phyloP scores from a whole-genome alignment of 495 filamentous ascomycete species.

The Podospora anserina region DNA sequence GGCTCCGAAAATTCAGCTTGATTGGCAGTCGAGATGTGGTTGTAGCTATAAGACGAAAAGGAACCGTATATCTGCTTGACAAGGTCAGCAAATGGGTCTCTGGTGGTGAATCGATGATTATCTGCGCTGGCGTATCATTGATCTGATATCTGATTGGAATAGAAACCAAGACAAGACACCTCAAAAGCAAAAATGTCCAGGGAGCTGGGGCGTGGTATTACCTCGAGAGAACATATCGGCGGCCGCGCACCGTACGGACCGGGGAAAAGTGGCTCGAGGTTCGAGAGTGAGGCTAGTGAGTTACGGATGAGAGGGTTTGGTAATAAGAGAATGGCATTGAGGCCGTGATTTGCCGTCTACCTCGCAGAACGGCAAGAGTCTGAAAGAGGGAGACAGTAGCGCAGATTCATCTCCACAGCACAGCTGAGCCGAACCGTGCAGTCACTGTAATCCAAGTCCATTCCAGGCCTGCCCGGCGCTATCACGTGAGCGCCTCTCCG shows the following conservation, averaged over 20 bases:
- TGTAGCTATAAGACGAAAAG: slow-evolving; percentile 17
- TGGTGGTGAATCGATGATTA: background rate
- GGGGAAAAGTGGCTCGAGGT: background rate
- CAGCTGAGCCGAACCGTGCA: slow-evolving; percentile 12
- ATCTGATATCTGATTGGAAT: background rate
- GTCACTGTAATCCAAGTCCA: slow-evolving; percentile 13
- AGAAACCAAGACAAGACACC: background rate
- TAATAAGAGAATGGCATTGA: background rate
- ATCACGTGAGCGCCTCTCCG: slow-evolving; percentile 19
- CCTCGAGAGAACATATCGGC: slow-evolving; percentile 24
- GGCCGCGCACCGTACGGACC: background rate
- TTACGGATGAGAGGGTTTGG: background rate
- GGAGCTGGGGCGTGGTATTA: slow-evolving; percentile 9
- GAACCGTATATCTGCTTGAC: slow-evolving; percentile 17
- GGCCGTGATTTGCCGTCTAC: background rate
- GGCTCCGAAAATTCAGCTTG: slow-evolving; percentile 9
- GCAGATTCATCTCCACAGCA: slow-evolving; percentile 20
- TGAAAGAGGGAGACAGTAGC: slow-evolving; percentile 6
- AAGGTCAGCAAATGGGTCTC: slow-evolving; percentile 18
- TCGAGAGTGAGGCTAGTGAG: background rate
- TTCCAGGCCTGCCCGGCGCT: slow-evolving; percentile 16
- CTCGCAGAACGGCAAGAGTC: background rate
- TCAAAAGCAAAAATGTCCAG: background rate
- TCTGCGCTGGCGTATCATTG: background rate
- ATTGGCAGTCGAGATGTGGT: slow-evolving; percentile 9